Evolutionary conservation across 768 basidiomycete genomes (phyloP), one percentile per base, ranked within the genome.

Genomic region (Strobilomyces echinocephalus): DNA sequence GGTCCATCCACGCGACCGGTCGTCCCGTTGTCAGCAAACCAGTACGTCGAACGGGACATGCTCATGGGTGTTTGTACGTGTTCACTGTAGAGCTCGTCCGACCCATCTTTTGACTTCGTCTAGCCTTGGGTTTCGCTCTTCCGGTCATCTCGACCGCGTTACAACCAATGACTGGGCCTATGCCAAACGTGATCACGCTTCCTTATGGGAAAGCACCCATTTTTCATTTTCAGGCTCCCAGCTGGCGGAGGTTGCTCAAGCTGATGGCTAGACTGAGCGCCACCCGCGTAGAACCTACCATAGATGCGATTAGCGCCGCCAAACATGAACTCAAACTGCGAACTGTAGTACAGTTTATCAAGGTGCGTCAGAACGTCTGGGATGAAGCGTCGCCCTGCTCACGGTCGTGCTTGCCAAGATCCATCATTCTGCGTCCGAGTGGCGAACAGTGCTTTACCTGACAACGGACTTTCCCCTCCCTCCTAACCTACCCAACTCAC

Each of bases 401-500:
- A 56, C 42, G 28, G 12, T 16, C 11, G 18, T 43, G 28, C 31
- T 61, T 38, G 30, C 28, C 44, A 57, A 90, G 87, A 75, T 84
- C 9, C 81, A 86, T 60, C 80, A 77, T 36, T 63, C 74, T 18
- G 76, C 83, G 0, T 61, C 70, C 5, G 80, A 83, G 16, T 92
- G 90, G 90, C 78, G 85, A 50, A 83, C 84, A 10, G 72, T 91
- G 20, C 67, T 91, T 15, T 91, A 88, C 77, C 81, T 92, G 59
- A 84, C 86, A 1, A 79, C 88, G 50, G 90, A 92, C 61, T 74
- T 83, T 60, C 81, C 83, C 1, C 64, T 81, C 2, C 85, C 87
- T 28, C 60, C 73, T 4, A 72, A 71, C 12, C 54, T 74, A 12
- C 74, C 70, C 5, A 72, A 72, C 36, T 73, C 76, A 3, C 67